Base-by-base conservation (phyloP, 441 rosid genomes). In the Populus tomentosa region DNA sequence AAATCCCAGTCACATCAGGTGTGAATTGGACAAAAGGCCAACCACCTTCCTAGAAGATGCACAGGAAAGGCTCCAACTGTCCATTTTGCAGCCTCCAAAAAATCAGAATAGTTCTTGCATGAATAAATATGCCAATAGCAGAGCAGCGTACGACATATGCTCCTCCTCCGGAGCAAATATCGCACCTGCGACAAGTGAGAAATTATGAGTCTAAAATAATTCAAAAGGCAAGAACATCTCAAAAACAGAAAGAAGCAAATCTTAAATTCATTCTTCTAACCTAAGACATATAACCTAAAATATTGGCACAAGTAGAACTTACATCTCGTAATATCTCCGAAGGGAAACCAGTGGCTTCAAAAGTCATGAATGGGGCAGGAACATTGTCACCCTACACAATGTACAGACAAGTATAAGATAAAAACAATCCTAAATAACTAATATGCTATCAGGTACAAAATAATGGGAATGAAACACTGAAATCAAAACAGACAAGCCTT, bases 61-160 rank as follows among this genome's bases (percentile, higher is more conserved):
- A 82, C 90, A 89, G 83, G 86, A 86, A 85, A 88, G 93, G 93
- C 91, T 86, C 89, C 93, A 85, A 86, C 88, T 74, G 85, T 87
- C 88, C 95, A 88, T 87, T 89, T 89, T 89, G 91, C 93, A 88
- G 89, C 96, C 91, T 87, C 92, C 94, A 88, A 91, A 91, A 86
- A 88, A 46, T 85, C 88, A 89, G 85, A 87, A 85, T 88, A 82
- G 81, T 86, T 87, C 86, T 84, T 84, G 92, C 83, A 87, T 80
- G 87, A 83, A 84, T 75, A 83, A 86, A 82, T 89, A 87, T 89
- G 86, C 88, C 95, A 90, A 86, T 86, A 82, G 88, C 87, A 88
- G 90, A 62, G 95, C 95, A 91, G 95, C 91, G 94, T 91, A 91
- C 94, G 95, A 91, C 95, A 91, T 88, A 81, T 91, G 95, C 95